Conservation (phyloP, 2,329 filamentous ascomycete genomes). For the Metarhizium sp. region DNA sequence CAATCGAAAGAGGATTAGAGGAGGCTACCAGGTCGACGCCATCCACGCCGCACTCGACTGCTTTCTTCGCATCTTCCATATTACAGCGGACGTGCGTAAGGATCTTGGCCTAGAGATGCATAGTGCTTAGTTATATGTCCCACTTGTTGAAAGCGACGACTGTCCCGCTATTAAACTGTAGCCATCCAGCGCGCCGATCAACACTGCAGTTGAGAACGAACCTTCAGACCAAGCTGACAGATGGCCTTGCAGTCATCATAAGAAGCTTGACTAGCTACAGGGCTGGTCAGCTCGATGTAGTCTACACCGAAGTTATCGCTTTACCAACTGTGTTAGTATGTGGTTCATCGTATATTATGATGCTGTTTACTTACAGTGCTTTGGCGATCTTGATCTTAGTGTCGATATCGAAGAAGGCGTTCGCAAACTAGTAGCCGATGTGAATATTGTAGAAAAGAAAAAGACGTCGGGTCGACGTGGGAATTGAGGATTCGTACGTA, state of each 20-base stretch:
- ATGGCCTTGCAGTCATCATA: conserved; percentile 81
- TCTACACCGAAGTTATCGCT: conserved; percentile 11
- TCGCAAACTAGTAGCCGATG: neutral
- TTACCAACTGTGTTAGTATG: neutral
- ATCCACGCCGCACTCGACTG: conserved; percentile 74
- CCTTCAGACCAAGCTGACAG: conserved; percentile 83
- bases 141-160: no score
- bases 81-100: conserved; percentile 4
- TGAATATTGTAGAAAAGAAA: neutral
- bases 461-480: neutral
- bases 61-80: conserved; percentile 53
- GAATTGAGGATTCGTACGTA: no score
- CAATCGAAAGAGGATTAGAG: no score
- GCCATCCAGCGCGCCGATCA: conserved; percentile 38
- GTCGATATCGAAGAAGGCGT: conserved; percentile 14
- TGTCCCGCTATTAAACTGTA: no score
- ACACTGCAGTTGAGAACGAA: conserved; percentile 1
- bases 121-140: conserved; percentile 20
- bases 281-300: conserved; percentile 64
- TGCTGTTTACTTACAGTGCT: no score
- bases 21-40: conserved; percentile 4
- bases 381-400: conserved; percentile 32
- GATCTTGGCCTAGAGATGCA: conserved; percentile 11
- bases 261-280: conserved; percentile 78
- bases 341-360: conserved; percentile 27